Conservation (phyloP, 371 early-diverging fungal species). For the Gilbertella persicaria region DNA sequence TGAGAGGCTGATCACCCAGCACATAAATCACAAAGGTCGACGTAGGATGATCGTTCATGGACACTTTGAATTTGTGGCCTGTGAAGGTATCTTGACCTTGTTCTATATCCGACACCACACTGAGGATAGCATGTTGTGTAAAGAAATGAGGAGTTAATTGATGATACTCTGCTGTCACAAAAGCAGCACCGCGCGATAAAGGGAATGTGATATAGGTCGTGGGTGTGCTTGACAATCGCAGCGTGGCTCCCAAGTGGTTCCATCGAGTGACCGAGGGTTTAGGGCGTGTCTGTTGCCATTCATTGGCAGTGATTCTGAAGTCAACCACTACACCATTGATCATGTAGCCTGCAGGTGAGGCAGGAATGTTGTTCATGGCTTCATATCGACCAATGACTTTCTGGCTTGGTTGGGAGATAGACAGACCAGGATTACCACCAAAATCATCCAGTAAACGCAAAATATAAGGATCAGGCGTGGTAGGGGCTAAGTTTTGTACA, state of each 20-base stretch:
- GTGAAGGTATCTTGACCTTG: constrained; percentile 16
- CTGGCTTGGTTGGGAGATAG: constrained; percentile 32
- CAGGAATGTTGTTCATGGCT: constrained; percentile 43
- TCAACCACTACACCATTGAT: constrained; percentile 46
- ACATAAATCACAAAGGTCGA: constrained; percentile 44
- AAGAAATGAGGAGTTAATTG: constrained; percentile 54
- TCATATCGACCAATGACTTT: constrained; percentile 40
- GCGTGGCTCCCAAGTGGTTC: constrained; percentile 38
- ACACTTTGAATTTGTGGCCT: constrained; percentile 39
- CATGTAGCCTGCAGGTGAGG: constrained; percentile 35
- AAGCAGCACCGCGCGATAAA: constrained; percentile 53
- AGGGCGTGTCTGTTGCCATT: constrained; percentile 34
- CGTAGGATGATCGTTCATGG: constrained; percentile 40
- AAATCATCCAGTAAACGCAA: constrained; percentile 42
- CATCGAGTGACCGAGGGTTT: constrained; percentile 27
- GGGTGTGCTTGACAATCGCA: constrained; percentile 15
- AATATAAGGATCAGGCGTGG: constrained; percentile 49
- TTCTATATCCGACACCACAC: constrained; percentile 18
- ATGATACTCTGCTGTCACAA: constrained; percentile 47
- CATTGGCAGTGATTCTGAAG: constrained; percentile 35
- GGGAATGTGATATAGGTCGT: constrained; percentile 41
- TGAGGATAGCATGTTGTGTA: constrained; percentile 47
- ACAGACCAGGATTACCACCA: constrained; percentile 44
- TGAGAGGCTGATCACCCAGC: constrained; percentile 35
- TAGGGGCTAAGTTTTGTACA: constrained; percentile 38